A percentile compares a stretch with the other conserved stretches of the same genome.
These are phyloP conservation scores for Phytomonas francai DNA, from an alignment of 208 protist genomes.

Conservation along the genomic window DNA sequence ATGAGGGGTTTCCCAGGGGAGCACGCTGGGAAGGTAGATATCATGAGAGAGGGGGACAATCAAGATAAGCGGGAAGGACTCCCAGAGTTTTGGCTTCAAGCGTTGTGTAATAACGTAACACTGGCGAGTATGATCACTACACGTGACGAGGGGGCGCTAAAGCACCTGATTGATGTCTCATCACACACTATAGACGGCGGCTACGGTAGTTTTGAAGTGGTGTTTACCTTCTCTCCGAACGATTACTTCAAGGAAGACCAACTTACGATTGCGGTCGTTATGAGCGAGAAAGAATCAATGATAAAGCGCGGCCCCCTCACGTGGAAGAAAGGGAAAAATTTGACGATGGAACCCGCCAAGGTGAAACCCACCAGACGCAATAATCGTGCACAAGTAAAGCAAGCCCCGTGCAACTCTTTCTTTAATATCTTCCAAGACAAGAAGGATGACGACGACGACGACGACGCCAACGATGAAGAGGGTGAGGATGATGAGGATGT, in stretches of 20 bases:
- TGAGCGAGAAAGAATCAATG: conserved; percentile 27
- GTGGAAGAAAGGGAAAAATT: conserved; percentile 77
- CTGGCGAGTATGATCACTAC: conserved; percentile 55
- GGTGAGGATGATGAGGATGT: conserved; percentile 45
- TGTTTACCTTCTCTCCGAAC: conserved; percentile 80
- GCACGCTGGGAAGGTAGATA: conserved; percentile 37
- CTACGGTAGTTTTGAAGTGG: conserved; percentile 63
- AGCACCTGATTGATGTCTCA: conserved; percentile 54
- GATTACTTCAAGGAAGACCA: conserved; percentile 65
- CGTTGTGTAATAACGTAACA: conserved; percentile 60
- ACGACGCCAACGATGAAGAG: conserved; percentile 18
- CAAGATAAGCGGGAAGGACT: conserved; percentile 22
- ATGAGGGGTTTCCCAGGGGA: conserved; percentile 57
- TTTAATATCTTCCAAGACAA: conserved; percentile 70
- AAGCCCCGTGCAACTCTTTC: conserved; percentile 36
- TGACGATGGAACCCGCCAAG: conserved; percentile 33
- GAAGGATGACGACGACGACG: conserved; percentile 13
- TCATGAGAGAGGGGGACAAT: conserved; percentile 19
- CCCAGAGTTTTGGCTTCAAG: conserved; percentile 67
- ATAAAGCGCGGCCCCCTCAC: conserved; percentile 55
- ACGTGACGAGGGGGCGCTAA: conserved; percentile 68
- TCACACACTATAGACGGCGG: conserved; percentile 40
- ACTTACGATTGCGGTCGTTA: conserved; percentile 46
- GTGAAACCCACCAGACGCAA: conserved; percentile 14
- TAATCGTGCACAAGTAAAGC: conserved; percentile 26